phyloP scores from a whole-genome alignment of 2,329 filamentous ascomycete species.

The Penicillium sp. region DNA sequence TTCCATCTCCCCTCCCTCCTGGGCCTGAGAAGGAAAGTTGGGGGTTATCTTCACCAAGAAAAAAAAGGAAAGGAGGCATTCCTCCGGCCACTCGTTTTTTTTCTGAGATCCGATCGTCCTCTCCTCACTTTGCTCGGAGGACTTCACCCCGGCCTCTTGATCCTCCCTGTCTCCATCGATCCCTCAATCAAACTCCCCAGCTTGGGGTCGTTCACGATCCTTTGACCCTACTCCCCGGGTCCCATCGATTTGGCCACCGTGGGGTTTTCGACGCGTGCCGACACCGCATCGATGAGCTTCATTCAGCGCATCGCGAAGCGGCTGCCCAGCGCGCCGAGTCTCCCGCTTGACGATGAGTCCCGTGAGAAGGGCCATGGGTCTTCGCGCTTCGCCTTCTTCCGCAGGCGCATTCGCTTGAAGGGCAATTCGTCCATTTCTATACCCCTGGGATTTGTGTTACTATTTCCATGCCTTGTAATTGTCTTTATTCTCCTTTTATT shows the following conservation, averaged over 20 bases:
- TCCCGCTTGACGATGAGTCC: conserved; percentile 53
- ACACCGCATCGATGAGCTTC: conserved; percentile 53
- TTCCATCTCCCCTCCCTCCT: conserved; percentile 33
- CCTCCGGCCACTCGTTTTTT: conserved; percentile 50
- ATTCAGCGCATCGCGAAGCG: conserved; percentile 59
- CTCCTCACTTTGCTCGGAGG: not conserved
- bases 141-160: conserved; percentile 13
- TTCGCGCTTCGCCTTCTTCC: conserved; percentile 76
- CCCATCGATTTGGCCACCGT: conserved; percentile 24
- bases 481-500: conserved; percentile 89
- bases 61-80: conserved; percentile 44
- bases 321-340: conserved; percentile 51
- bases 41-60: conserved; percentile 17
- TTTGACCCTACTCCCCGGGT: conserved; percentile 22
- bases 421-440: conserved; percentile 92
- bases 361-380: conserved; percentile 46
- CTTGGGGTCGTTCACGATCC: conserved; percentile 16
- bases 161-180: conserved; percentile 17
- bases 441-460: conserved; percentile 85
- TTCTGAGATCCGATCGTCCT: conserved; percentile 18
- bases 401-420: conserved; percentile 82
- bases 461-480: conserved; percentile 91
- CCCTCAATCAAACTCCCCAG: not conserved
- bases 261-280: conserved; percentile 30
- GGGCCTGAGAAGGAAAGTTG: conserved; percentile 37